Conservation (phyloP, 306 rosid genomes). For the Prunus salicina region DNA sequence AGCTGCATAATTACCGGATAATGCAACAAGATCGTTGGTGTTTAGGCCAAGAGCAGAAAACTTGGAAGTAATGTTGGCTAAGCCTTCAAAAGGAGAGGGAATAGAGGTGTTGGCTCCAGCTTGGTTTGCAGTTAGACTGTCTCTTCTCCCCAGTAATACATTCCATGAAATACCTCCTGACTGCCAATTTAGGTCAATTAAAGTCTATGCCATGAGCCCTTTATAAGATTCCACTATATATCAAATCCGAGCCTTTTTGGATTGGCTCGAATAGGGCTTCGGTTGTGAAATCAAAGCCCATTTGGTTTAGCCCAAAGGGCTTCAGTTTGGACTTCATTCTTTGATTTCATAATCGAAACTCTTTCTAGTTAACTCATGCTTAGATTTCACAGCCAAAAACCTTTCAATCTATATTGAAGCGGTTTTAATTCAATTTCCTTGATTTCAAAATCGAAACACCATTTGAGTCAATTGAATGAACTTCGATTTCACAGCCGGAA, state of each 20-base stretch:
- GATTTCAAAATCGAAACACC: neutral
- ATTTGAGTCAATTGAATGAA: neutral
- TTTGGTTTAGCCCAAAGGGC: no score
- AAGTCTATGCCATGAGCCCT: neutral
- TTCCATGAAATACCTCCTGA: conserved; percentile 69
- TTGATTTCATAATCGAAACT: no score
- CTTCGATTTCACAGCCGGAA: neutral
- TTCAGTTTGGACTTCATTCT: no score
- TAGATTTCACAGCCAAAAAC: no score
- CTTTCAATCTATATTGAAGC: no score
- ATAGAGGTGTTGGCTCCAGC: conserved; percentile 50
- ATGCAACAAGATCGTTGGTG: conserved; percentile 65
- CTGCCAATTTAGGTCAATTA: conserved; percentile 26
- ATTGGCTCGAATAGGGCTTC: no score
- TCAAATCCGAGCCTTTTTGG: no score
- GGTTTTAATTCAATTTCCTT: no score
- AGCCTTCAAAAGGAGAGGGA: conserved; percentile 53
- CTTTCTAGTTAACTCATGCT: no score
- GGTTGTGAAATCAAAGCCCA: no score
- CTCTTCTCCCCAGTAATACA: conserved; percentile 70
- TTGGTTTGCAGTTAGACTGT: conserved; percentile 56
- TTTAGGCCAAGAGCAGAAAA: conserved; percentile 53
- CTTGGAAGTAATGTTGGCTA: conserved; percentile 47
- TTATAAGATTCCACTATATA: no score
- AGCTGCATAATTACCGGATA: conserved; percentile 50